Base-by-base conservation (phyloP, 1,284 basidiomycete species). In the Tranzscheliella williamsii region DNA sequence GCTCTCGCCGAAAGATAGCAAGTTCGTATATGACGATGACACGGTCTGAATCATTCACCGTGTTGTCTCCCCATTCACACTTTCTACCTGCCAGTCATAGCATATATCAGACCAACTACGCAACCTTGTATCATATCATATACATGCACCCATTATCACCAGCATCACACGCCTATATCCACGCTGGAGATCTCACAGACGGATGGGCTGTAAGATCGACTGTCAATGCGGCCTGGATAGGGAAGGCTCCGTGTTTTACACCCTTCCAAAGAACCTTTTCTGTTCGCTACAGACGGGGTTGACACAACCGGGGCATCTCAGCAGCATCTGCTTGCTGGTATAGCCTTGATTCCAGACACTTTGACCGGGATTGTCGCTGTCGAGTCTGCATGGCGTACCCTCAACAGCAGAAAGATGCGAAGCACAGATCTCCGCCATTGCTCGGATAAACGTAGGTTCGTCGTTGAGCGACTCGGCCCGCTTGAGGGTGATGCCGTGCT, bases 381-480 rank as follows among this genome's bases (percentile, higher is more conserved):
- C 11, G 26, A 48, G 43, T 34, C 46, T 42, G 39, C 42, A 55
- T n/a, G 58, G 38, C 8, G 49, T 52, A 13, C 48, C 42, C 23
- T 55, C 46, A 24, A 55, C 42, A 1, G 55, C 50, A 15, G 52
- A 61, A 16, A 98, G 81, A 78, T 99, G 95, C 44, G 84, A 81
- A n/a, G 86, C 82, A 24, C 87, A 87, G 50, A 98, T 87, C 78
- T 99, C 94, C 3, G 95, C 94, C 22, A 98, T 82, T 3, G 93
- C 93, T n/a, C 90, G 87, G 64, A 95, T 87, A 79, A 98, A 98
- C 43, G 93, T 90, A 0, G 95, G 94, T n/a, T 91, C 93, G 60
- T 88, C 92, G 79, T 99, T 99, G 52, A 98, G 82, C n/a, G 92
- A 94, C 65, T 89, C 90, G 31, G 90, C 89, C n/a, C 95, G 86